Evolutionary conservation across 31 red algal species (phyloP), one percentile per base, ranked within the genome.

Genomic region (Asparagopsis taxiformis): DNA sequence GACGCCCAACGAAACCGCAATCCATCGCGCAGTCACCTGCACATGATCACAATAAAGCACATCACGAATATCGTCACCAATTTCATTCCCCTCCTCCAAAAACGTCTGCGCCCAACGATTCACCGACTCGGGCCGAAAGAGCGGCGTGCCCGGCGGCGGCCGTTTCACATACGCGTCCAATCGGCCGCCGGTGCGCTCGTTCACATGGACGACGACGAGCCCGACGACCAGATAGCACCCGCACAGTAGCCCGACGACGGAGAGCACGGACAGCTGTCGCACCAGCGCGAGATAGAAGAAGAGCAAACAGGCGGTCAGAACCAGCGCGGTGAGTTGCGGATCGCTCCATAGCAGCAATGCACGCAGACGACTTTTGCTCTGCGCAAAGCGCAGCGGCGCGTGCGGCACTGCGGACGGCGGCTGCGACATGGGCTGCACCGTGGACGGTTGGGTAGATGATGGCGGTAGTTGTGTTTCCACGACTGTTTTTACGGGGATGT

Each of bases 271-370:
- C 3, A 74, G 39, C 26, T 76, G 75, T 1, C 86, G 24, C 26
- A 72, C 53, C 39, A 80, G 46, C 17, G 86, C 81, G 34, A 90
- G 58, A 68, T 90, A 90, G 69, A 80, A 90, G 68, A 90, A 80
- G 32, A 74, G 41, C 66, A 73, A 49, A 39, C 62, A 53, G 29
- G 60, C 56, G 51, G 56, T 46, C 5, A 90, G 53, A 48, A 74
- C 59, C 46, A 75, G n/a, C 16, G 31, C 70, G 22, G 70, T 68
- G 15, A 75, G 20, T 62, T 86, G 75, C 11, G 70, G 70, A 68
- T 86, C 81, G 49, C 63, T 55, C 81, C 81, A 86, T 59, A 76
- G 38, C 20, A 86, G 35, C 26, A 86, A 66, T 8, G 68, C 62
- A 15, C 55, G 70, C 35, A 73, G 48, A 19, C 62, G 75, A 11